Conservation (phyloP, 2,329 filamentous ascomycete species). For the Phialophora verrucosa region DNA sequence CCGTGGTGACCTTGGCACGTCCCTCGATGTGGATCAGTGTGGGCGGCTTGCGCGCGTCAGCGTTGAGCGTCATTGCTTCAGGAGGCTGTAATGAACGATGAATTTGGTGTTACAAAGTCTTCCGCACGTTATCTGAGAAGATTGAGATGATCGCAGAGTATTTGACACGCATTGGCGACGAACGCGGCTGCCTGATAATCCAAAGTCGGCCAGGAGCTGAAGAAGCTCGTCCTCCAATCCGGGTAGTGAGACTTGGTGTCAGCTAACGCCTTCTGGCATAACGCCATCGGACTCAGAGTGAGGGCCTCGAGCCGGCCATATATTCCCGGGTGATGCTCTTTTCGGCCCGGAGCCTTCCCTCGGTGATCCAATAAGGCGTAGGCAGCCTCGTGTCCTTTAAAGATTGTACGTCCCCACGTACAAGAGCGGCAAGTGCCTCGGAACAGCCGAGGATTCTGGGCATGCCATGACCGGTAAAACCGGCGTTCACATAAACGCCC, state of each 20-base stretch:
- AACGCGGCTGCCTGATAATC: constrained; percentile 4
- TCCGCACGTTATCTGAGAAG: background rate
- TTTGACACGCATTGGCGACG: background rate
- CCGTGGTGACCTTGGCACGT: constrained; percentile 13
- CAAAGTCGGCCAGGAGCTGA: background rate
- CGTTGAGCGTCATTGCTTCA: background rate
- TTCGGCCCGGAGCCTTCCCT: constrained; percentile 37
- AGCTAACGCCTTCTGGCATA: constrained; percentile 10
- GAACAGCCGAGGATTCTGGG: constrained; percentile 63
- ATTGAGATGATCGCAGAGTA: background rate
- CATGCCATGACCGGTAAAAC: constrained; percentile 73
- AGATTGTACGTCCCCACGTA: constrained; percentile 24
- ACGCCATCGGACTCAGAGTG: constrained; percentile 8
- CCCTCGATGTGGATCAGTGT: constrained; percentile 29
- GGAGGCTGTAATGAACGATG: background rate
- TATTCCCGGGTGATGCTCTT: constrained; percentile 29
- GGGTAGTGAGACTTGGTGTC: background rate
- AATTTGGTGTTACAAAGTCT: background rate
- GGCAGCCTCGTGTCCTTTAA: constrained; percentile 45
- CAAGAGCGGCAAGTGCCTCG: constrained; percentile 57
- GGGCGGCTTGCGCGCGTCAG: constrained; percentile 5
- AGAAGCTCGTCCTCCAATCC: background rate
- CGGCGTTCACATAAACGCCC: constrained; percentile 62
- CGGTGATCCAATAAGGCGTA: constrained; percentile 44
- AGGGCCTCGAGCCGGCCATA: constrained; percentile 31